phyloP scores from a whole-genome alignment of 2,329 filamentous ascomycete genomes.

The Samsoniella hepiali region DNA sequence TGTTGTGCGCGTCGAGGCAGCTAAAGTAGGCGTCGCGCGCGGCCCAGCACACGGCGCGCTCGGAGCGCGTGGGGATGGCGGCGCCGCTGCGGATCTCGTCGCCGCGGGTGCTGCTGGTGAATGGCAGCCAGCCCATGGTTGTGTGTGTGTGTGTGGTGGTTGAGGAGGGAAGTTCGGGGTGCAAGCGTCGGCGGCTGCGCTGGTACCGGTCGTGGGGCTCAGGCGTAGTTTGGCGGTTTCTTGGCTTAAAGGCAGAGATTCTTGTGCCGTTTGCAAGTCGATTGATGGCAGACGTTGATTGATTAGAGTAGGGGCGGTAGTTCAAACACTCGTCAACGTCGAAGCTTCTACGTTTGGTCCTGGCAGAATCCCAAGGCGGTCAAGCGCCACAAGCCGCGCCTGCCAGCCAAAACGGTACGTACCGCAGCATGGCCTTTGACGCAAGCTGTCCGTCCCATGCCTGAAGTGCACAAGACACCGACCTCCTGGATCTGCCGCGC shows the following conservation, averaged over 20 bases:
- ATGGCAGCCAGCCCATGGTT: constrained; percentile 47
- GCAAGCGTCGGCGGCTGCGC: background rate
- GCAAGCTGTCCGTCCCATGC: constrained; percentile 2
- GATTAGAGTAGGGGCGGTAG: background rate
- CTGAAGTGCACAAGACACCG: background rate
- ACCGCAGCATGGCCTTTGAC: background rate
- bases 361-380: constrained; percentile 16
- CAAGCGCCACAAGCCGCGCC: background rate
- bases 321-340: background rate
- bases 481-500: constrained; percentile 7
- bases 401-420: background rate
- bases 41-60: constrained; percentile 84
- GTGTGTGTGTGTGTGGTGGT: constrained; percentile 9
- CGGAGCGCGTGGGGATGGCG: constrained; percentile 78
- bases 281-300: background rate
- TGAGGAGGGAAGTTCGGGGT: background rate
- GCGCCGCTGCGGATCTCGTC: constrained; percentile 54
- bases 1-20: constrained; percentile 78
- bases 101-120: constrained; percentile 46
- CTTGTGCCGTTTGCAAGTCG: background rate
- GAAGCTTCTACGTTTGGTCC: background rate
- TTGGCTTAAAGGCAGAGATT: no score
- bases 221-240: no score
- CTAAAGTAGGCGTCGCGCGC: constrained; percentile 82
- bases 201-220: background rate